phyloP scores from a whole-genome alignment of 2,329 filamentous ascomycete species.

The Tolypocladium tropicale region DNA sequence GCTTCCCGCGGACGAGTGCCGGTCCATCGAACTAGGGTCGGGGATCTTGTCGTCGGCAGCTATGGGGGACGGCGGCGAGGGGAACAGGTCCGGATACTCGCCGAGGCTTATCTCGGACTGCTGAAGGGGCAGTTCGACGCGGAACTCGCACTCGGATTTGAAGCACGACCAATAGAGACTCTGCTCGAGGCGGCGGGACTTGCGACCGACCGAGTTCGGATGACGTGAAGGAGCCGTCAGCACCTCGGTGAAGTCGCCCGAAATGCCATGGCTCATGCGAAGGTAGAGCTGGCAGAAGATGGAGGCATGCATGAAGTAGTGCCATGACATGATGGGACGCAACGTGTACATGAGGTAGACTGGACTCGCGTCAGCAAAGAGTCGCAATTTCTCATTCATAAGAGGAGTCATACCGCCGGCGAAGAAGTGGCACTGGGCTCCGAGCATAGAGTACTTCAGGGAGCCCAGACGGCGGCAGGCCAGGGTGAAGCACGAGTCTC shows the following conservation, averaged over 20 bases:
- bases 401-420: slow-evolving; percentile 14
- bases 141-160: background rate
- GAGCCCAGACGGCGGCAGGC: slow-evolving; percentile 15
- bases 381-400: background rate
- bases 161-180: background rate
- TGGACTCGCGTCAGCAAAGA: background rate
- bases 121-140: background rate
- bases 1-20: background rate
- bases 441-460: slow-evolving; percentile 16
- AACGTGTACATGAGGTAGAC: slow-evolving; percentile 30
- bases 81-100: background rate
- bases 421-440: slow-evolving; percentile 26
- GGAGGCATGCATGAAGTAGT: background rate
- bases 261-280: background rate
- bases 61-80: background rate
- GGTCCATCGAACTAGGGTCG: background rate
- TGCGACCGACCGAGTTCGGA: background rate
- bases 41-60: background rate
- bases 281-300: background rate
- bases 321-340: slow-evolving; percentile 1
- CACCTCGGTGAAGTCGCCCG: background rate
- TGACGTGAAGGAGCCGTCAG: background rate
- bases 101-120: background rate
- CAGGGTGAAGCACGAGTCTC: slow-evolving; percentile 11
- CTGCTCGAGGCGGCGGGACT: background rate